These are phyloP conservation scores for Alternaria atra DNA, from an alignment of 2,329 filamentous ascomycete species.

Conservation along the genomic window DNA sequence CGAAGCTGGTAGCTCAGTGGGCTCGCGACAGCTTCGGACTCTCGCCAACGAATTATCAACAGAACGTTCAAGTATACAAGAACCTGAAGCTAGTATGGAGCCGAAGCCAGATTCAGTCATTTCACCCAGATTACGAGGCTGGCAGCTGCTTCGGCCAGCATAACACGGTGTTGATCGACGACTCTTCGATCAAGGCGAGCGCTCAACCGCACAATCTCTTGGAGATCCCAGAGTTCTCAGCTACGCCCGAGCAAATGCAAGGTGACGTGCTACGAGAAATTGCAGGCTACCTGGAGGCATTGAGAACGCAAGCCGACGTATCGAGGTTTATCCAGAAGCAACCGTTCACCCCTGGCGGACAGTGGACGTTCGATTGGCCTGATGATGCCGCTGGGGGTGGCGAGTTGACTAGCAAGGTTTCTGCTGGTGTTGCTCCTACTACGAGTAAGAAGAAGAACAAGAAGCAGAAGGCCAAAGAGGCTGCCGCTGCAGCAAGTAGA, in stretches of 20 bases:
- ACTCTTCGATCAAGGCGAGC: slow-evolving; percentile 79
- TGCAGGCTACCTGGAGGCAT: slow-evolving; percentile 61
- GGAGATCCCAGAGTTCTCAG: slow-evolving; percentile 78
- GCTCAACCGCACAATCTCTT: slow-evolving; percentile 86
- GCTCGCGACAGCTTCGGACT: slow-evolving; percentile 79
- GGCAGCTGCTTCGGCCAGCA: slow-evolving; percentile 73
- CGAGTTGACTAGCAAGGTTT: slow-evolving; percentile 21
- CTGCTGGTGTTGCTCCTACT: slow-evolving; percentile 4
- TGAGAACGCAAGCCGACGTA: slow-evolving; percentile 65
- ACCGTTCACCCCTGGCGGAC: slow-evolving; percentile 40
- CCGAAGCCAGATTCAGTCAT: slow-evolving; percentile 53
- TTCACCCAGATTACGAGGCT: slow-evolving; percentile 52
- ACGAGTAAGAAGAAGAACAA: slow-evolving; percentile 22
- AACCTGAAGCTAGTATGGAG: slow-evolving; percentile 77
- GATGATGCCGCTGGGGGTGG: slow-evolving; percentile 17
- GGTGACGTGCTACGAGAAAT: slow-evolving; percentile 60
- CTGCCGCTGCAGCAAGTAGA: neutral
- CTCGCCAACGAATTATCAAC: slow-evolving; percentile 67
- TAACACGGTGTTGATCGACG: slow-evolving; percentile 91
- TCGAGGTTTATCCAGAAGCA: slow-evolving; percentile 65
- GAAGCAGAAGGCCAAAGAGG: slow-evolving; percentile 13
- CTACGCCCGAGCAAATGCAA: slow-evolving; percentile 52
- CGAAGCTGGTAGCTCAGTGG: slow-evolving; percentile 75
- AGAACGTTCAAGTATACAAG: slow-evolving; percentile 89
- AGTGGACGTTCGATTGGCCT: slow-evolving; percentile 43